Base-by-base conservation (phyloP, 768 basidiomycete genomes). In the Jaapia argillacea region DNA sequence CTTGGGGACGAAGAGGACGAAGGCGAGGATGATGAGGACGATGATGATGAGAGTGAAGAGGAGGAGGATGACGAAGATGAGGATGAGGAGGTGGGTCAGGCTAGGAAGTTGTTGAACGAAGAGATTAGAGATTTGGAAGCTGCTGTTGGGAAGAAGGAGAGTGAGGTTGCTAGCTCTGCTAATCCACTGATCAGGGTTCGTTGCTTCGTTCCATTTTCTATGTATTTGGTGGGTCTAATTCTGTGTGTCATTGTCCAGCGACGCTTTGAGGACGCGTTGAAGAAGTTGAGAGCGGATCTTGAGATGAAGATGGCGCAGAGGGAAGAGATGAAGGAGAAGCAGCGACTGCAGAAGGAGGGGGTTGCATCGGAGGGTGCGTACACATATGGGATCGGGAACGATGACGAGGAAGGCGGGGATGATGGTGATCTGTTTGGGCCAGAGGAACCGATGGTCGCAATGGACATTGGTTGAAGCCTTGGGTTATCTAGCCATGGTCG, bases 251-350 rank as follows among this genome's bases (percentile, higher is more conserved):
- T 22, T 28, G 28, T 47, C 16, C 53, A 92, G 84, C 85, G 84
- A 75, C 91, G 91, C 26, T 93, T 94, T 62, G 89, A 93, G 58
- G 92, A 94, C 57, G 84, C 86, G 14, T 62, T 93, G 54, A 87
- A 81, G 68, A 96, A 94, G 62, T 70, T 96, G 39, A 75, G 80
- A 7, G 75, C 79, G 26, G 91, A 96, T 57, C 66, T 93, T 24
- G 91, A 93, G 50, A 79, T 81, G 74, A 93, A 92, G 58, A 64
- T 73, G 6, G 73, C 73, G 1, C 88, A 90, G 56, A 71, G 82
- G 44, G 87, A 90, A 50, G 85, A 84, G 52, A 63, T 90, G 58
- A 79, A 77, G 53, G 86, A 89, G 62, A 71, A 79, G 54, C 80
- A 80, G 52, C 72, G 82, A 36, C 60, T 79, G 56, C 71, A 72